Conservation (phyloP, 2,329 filamentous ascomycete species). For the Alternaria triticina region DNA sequence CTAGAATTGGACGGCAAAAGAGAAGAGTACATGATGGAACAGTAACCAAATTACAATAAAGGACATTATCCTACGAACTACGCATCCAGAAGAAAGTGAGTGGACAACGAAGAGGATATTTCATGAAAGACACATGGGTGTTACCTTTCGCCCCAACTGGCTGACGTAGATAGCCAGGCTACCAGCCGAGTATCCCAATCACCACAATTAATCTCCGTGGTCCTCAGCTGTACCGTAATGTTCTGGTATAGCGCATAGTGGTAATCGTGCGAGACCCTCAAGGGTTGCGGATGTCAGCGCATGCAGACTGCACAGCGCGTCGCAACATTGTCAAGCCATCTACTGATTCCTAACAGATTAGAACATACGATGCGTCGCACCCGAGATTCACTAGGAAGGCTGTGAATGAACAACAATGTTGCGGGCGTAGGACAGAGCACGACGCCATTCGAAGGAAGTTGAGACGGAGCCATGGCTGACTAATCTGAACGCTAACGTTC, state of each 20-base stretch:
- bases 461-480: conserved; percentile 1
- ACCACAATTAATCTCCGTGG: not conserved
- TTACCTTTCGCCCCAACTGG: not conserved
- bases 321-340: not conserved
- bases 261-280: not conserved
- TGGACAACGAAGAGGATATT: not conserved
- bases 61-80: too few species aligned
- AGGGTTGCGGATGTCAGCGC: not conserved
- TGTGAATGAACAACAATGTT: not conserved
- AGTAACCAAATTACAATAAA: not conserved
- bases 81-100: not conserved
- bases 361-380: too few species aligned
- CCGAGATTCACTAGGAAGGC: not conserved
- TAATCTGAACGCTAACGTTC: conserved; percentile 1
- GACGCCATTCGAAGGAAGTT: not conserved
- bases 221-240: not conserved
- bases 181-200: not conserved
- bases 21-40: not conserved
- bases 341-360: not conserved
- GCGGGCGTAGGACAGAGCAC: not conserved
- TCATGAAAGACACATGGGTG: not conserved
- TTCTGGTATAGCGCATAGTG: not conserved
- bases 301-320: not conserved
- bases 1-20: not conserved
- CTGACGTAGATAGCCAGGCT: not conserved